Conservation (phyloP, 345 rosid genomes). For the Boechera stricta region DNA sequence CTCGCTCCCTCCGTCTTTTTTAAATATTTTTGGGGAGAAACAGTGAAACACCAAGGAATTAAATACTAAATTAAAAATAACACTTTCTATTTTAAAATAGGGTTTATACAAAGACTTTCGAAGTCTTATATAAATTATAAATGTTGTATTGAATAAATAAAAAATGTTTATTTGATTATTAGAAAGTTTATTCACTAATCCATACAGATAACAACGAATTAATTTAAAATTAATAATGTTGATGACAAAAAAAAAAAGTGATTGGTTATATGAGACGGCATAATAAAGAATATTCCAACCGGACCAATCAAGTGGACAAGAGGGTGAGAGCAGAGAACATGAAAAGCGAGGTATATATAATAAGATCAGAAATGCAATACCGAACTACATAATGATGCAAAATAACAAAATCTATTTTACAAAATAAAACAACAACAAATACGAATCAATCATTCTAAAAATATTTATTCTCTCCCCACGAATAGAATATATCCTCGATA, state of each 20-base stretch:
- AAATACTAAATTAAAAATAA: neutral
- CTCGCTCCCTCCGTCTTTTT: constrained; percentile 38
- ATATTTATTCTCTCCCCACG: neutral
- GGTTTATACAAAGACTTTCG: neutral
- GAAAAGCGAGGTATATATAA: neutral
- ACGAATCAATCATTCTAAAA: constrained; percentile 10
- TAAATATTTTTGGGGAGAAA: constrained; percentile 15
- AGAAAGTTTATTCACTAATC: no score
- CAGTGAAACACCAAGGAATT: neutral
- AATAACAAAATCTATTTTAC: neutral
- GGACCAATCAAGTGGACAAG: constrained; percentile 43
- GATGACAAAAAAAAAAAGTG: neutral
- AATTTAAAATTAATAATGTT: neutral
- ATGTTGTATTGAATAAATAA: neutral
- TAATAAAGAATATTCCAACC: constrained; percentile 31
- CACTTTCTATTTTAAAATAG: neutral
- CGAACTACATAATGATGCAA: constrained; percentile 2
- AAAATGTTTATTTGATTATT: no score
- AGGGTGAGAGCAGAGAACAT: neutral
- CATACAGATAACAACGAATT: no score
- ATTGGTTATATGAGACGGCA: neutral
- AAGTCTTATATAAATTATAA: neutral
- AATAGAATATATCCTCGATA: neutral
- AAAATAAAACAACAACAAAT: constrained; percentile 19
- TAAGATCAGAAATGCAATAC: neutral